phyloP scores from a whole-genome alignment of 2,329 filamentous ascomycete species.

The Ophiostoma himal-ulmi region DNA sequence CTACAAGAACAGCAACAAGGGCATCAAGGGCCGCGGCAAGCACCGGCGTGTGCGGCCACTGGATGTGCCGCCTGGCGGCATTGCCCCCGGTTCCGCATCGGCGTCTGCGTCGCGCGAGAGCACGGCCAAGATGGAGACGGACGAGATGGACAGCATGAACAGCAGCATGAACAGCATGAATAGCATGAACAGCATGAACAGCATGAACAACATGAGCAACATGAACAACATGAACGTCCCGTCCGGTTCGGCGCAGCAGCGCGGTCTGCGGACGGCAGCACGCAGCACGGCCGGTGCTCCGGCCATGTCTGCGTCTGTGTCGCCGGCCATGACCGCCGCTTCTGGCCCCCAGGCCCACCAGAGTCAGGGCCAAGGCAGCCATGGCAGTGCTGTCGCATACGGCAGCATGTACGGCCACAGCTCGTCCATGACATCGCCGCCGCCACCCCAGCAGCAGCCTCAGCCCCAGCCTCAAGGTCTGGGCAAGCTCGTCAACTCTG shows the following conservation, averaged over 20 bases:
- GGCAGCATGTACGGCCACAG: slow-evolving; percentile 12
- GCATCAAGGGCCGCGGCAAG: slow-evolving; percentile 92
- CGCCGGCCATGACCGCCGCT: neutral
- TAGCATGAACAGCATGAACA: neutral
- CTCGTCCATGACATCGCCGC: slow-evolving; percentile 1
- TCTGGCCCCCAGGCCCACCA: neutral
- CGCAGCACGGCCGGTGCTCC: neutral
- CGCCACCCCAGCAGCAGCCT: slow-evolving; percentile 4
- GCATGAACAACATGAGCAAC: neutral
- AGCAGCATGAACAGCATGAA: slow-evolving; percentile 13
- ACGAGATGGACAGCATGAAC: slow-evolving; percentile 3
- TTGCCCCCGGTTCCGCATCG: neutral
- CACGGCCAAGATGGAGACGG: neutral
- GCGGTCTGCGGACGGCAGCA: neutral
- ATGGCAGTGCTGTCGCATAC: slow-evolving; percentile 2
- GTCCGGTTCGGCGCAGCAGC: neutral
- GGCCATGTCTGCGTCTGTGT: neutral
- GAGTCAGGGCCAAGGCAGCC: neutral
- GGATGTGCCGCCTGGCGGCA: slow-evolving; percentile 25
- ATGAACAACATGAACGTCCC: neutral
- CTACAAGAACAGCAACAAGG: slow-evolving; percentile 99
- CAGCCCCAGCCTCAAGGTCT: slow-evolving; percentile 1
- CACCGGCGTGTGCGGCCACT: slow-evolving; percentile 58
- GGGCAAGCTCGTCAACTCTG: neutral
- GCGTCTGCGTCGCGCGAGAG: neutral